Evolutionary conservation across 805 yeast genomes (phyloP).

Genomic region (Dipodascopsis tothii): DNA sequence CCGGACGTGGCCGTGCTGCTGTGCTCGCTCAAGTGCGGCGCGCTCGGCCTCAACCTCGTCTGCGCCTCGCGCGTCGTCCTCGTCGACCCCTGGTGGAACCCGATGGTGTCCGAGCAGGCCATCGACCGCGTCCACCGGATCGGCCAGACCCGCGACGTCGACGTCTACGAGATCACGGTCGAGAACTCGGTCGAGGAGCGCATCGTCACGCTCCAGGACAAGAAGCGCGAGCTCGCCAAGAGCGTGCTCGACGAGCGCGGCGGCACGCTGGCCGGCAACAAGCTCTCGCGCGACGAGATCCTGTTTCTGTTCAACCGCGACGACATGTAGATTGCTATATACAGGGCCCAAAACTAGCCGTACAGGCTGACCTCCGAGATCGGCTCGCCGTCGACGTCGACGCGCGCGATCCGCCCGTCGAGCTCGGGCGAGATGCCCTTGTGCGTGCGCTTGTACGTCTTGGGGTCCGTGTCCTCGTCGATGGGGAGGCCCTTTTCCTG

Average conservation of each 20-base stretch:
- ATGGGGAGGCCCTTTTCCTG: no score
- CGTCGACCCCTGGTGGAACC: conserved; percentile 47
- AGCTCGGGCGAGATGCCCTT: conserved; percentile 11
- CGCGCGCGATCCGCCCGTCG: conserved; percentile 10
- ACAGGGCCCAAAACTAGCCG: no score
- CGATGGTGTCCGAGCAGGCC: conserved; percentile 45
- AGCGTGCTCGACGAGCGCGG: conserved; percentile 67
- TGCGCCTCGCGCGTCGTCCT: conserved; percentile 39
- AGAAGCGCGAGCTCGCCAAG: conserved; percentile 71
- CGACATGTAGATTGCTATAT: no score
- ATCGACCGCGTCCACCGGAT: conserved; percentile 45
- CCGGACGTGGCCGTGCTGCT: conserved; percentile 46
- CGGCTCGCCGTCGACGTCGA: conserved; percentile 4
- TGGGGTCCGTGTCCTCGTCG: not conserved
- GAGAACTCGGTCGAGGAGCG: conserved; percentile 45
- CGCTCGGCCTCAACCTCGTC: conserved; percentile 41
- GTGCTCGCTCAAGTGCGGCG: conserved; percentile 41
- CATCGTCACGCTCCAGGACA: conserved; percentile 68
- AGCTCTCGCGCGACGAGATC: conserved; percentile 26
- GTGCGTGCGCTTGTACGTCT: not conserved
- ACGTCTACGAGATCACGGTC: conserved; percentile 39
- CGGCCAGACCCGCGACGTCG: conserved; percentile 41
- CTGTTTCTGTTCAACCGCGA: conserved; percentile 23
- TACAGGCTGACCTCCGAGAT: not conserved
- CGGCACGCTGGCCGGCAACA: conserved; percentile 18